Percentiles rank a stretch among this genome's conserved stretches.
These are phyloP conservation scores for Ophiostoma sp. DNA, from an alignment of 2,329 filamentous ascomycete genomes.

Conservation along the genomic window DNA sequence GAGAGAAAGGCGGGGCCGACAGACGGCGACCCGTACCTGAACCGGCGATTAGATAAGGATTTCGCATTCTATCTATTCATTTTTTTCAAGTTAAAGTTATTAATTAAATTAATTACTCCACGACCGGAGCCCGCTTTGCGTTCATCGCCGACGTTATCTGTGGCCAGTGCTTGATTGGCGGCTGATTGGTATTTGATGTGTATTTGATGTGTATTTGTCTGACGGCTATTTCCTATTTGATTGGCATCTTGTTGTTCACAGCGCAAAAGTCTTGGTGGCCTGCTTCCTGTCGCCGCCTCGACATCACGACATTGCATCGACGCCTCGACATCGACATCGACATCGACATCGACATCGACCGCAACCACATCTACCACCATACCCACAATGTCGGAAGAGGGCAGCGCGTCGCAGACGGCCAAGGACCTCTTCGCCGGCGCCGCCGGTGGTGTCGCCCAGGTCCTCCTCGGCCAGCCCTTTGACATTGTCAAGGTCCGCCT, in stretches of 20 bases:
- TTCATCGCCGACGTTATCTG: conserved; percentile 8
- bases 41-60: background rate
- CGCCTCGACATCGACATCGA: background rate
- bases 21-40: background rate
- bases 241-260: background rate
- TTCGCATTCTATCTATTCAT: no score
- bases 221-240: background rate
- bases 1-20: background rate
- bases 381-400: conserved; percentile 25
- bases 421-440: conserved; percentile 93
- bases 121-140: conserved; percentile 1
- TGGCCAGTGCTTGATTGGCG: background rate
- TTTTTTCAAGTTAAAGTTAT: background rate
- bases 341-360: background rate
- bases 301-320: background rate
- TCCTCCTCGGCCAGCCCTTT: conserved; percentile 69
- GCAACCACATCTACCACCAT: background rate
- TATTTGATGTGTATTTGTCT: background rate
- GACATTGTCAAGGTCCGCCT: conserved; percentile 98
- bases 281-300: background rate
- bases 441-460: conserved; percentile 86
- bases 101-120: background rate
- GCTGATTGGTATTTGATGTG: background rate
- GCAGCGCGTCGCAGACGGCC: conserved; percentile 53
- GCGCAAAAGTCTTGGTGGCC: background rate